Evolutionary conservation across 2,329 filamentous ascomycete species (phyloP), one percentile per base, ranked within the genome.

Genomic region (Microcera coccophila): DNA sequence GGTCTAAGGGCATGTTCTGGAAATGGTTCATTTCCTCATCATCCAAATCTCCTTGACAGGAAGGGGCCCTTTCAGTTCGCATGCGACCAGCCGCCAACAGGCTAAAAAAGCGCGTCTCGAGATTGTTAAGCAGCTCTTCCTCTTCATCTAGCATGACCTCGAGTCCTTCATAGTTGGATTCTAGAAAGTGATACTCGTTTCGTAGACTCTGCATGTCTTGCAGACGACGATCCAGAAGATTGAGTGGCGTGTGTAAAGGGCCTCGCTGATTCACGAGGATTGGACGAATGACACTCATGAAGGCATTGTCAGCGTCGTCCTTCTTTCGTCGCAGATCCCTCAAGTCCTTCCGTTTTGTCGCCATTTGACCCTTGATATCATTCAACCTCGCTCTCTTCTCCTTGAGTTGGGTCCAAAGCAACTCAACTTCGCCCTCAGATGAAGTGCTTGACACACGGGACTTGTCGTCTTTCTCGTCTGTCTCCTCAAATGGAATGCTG

Each of bases 91-190:
- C 53, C 4, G 62, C 62, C 14, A 70, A 53, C 15, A 66, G 44
- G 44, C 62, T 66, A 39, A 71, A 69, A 29, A 72, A 65, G 3
- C 60, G 55, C 3, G 58, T 62, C 48, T 73, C 68, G 1, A 71
- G 47, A 5, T 45, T 54, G 21, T 57, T 61, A 10, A 70, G 58
- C 3, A 62, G 55, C 4, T 61, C 60, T 33, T 70, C 64, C 26
- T 66, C 57, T 19, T 65, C 57, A 28, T 69, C 67, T 9, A 71
- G 41, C 5, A 46, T 49, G 10, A 52, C 36, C 39, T 71, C 68
- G 1, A 62, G 55, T 7, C 47, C 48, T 48, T 72, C 68, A 33
- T 70, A 71, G 18, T 52, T 56, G 5, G 57, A 54, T 36, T 72
- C 66, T 7, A 58, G 50, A 5, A 53, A 53, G 33, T 67, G 63